Evolutionary conservation across 495 filamentous ascomycete species (phyloP), one percentile per base, ranked within the genome.

Genomic region (Extremus antarcticus): DNA sequence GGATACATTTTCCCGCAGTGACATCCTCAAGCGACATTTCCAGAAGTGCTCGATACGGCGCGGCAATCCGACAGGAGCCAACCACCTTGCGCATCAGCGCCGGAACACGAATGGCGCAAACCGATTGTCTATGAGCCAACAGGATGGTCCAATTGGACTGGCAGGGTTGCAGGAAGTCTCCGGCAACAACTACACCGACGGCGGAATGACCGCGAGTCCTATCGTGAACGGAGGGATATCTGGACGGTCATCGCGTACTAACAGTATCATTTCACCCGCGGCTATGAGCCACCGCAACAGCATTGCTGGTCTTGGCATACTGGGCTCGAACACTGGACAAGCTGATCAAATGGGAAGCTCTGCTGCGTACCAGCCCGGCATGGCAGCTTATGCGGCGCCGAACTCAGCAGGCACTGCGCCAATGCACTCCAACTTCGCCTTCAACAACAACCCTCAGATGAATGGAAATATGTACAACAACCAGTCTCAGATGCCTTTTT

Each of bases 11-110:
- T 95, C 90, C 23, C 83, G 92, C 66, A 94, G 88, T 74, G 92
- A 98, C 69, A 98, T 98, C 60, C 73, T 98, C 67, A 98, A 98
- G 74, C 85, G 92, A 55, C 92, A 98, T 70, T 98, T 98, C 69
- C 88, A 94, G 67, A 98, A 98, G 72, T 98, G 92, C 72, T 95
- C 91, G 25, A 83, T 95, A 50, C 82, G 92, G 60, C 82, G 92
- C 60, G 92, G 92, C 45, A 96, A 96, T 73, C 91, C 91, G 23
- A 94, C 86, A 21, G 90, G 89, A 53, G 86, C 84, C 54, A 92
- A 82, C 63, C 91, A 98, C 77, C 72, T 98, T 64, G 89, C 89
- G 53, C 87, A 94, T 71, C 85, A 92, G 41, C 85, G 90, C 69
- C 86, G 57, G 7, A 63, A 60, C 41, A 50, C 48, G 15, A 57